phyloP scores from a whole-genome alignment of 2,329 filamentous ascomycete genomes.

The Zarea fungicola region DNA sequence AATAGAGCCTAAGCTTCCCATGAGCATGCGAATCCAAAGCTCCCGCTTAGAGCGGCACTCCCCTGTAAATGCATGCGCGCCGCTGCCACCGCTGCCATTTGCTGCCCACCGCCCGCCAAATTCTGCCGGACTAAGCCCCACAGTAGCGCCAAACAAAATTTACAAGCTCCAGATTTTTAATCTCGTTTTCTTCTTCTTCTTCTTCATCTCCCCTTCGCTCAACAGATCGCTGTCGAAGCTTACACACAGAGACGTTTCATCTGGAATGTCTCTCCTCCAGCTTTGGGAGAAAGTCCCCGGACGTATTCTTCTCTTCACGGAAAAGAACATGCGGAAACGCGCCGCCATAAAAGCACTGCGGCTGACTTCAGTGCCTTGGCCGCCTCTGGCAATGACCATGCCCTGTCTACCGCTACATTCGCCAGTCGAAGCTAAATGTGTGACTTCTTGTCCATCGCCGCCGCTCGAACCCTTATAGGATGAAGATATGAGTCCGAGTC shows the following conservation, averaged over 20 bases:
- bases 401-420: slow-evolving; percentile 44
- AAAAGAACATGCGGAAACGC: slow-evolving; percentile 78
- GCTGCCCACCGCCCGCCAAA: slow-evolving; percentile 18
- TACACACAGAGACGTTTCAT: slow-evolving; percentile 66
- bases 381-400: slow-evolving; percentile 34
- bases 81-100: slow-evolving; percentile 10
- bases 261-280: slow-evolving; percentile 32
- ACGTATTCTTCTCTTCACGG: slow-evolving; percentile 52
- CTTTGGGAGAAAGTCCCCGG: slow-evolving; percentile 99
- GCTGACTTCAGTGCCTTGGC: slow-evolving; percentile 67
- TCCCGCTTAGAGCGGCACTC: slow-evolving; percentile 16
- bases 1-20: slow-evolving; percentile 11
- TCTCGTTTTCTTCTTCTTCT: slow-evolving; percentile 21
- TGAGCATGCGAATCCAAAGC: slow-evolving; percentile 5
- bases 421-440: slow-evolving; percentile 2
- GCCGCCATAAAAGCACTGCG: slow-evolving; percentile 99
- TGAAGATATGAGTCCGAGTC: slow-evolving; percentile 81
- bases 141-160: slow-evolving; percentile 2
- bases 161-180: slow-evolving; percentile 13
- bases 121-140: slow-evolving; percentile 1
- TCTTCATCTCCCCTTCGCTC: slow-evolving; percentile 76
- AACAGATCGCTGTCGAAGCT: slow-evolving; percentile 99
- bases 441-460: slow-evolving; percentile 22
- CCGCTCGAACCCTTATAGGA: slow-evolving; percentile 54
- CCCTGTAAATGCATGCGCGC: slow-evolving; percentile 15